These are phyloP conservation scores for Rubia balearica DNA, from an alignment of 305 asterid genomes.

Conservation along the genomic window DNA sequence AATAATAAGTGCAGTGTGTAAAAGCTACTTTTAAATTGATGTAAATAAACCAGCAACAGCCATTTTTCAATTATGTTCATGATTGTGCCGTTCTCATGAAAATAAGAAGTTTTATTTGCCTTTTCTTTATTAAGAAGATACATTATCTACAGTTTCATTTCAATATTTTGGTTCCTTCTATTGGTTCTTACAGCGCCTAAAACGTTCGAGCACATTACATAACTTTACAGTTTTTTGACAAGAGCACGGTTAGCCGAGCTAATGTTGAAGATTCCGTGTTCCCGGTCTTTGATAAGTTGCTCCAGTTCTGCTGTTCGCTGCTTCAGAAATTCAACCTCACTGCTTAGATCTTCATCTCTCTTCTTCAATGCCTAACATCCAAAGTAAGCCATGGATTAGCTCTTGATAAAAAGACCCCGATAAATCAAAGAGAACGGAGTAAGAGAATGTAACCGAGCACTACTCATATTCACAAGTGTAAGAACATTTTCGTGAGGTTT, in stretches of 20 bases:
- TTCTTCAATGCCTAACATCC: constrained; percentile 42
- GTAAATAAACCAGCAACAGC: background rate
- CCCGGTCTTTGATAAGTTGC: constrained; percentile 36
- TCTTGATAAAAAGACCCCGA: background rate
- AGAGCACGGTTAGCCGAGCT: constrained; percentile 22
- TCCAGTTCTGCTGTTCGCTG: constrained; percentile 43
- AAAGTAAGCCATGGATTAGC: constrained; percentile 5
- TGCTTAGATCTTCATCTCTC: constrained; percentile 53
- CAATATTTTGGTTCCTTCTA: background rate
- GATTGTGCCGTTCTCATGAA: background rate
- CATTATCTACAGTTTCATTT: background rate
- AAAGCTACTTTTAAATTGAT: background rate
- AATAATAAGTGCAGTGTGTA: background rate
- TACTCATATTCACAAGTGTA: background rate
- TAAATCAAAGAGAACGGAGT: background rate
- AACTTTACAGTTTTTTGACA: constrained; percentile 25
- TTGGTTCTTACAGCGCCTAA: background rate
- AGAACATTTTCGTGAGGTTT: background rate
- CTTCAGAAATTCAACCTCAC: constrained; percentile 57
- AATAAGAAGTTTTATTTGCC: background rate
- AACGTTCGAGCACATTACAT: background rate
- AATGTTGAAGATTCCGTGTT: constrained; percentile 26
- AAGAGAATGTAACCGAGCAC: background rate
- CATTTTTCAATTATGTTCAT: background rate
- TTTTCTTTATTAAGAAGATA: background rate